These are phyloP conservation scores for Phytophthora pistaciae DNA, from an alignment of 352 stramenopile genomes.

Conservation along the genomic window DNA sequence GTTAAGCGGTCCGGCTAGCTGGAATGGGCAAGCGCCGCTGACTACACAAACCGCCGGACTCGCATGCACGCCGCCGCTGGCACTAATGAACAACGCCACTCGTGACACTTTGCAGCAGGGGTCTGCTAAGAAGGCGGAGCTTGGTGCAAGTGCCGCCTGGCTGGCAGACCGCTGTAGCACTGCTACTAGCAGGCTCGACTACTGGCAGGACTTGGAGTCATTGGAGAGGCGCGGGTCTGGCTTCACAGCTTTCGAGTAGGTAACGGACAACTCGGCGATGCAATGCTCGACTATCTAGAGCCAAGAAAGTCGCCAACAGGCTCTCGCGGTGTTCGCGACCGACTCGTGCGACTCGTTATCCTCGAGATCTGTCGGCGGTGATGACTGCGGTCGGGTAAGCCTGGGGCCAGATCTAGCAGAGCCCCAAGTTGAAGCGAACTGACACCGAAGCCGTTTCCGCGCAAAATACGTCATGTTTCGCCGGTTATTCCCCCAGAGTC, in stretches of 20 bases:
- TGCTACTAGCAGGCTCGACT: neutral
- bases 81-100: neutral
- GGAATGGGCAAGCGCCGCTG: constrained; percentile 24
- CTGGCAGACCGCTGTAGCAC: no score
- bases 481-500: constrained; percentile 27
- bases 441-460: constrained; percentile 21
- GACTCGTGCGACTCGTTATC: constrained; percentile 8
- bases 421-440: constrained; percentile 12
- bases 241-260: neutral
- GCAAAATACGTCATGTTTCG: constrained; percentile 24
- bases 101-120: neutral
- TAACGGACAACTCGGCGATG: neutral
- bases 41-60: constrained; percentile 15
- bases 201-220: neutral
- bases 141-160: neutral
- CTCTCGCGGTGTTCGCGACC: neutral
- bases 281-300: neutral
- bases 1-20: constrained; percentile 24
- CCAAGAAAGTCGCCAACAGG: neutral
- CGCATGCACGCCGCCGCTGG: constrained; percentile 17
- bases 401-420: neutral
- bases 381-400: constrained; percentile 18
- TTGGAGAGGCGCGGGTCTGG: neutral
- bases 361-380: constrained; percentile 14
- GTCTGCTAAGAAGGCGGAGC: neutral